These are phyloP conservation scores for Cytospora piceae DNA, from an alignment of 2,329 filamentous ascomycete genomes.

Conservation along the genomic window DNA sequence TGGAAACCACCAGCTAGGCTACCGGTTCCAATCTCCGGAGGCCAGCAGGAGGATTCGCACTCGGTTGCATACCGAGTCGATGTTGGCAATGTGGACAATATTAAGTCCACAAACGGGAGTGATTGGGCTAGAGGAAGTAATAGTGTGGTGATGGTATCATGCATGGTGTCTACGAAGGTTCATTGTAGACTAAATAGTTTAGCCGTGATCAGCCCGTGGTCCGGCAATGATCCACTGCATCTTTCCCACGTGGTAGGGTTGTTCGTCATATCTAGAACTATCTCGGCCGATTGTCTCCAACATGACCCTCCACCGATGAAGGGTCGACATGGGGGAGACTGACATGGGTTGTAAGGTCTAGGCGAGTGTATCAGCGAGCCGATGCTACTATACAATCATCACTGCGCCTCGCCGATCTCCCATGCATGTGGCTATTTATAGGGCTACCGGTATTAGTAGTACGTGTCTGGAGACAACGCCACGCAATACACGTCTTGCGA, in stretches of 20 bases:
- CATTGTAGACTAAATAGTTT: background rate
- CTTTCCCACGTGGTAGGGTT: background rate
- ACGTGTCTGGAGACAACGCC: no score
- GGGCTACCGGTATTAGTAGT: no score
- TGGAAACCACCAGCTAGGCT: background rate
- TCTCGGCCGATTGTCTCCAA: background rate
- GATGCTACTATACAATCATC: no score
- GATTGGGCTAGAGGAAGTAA: background rate
- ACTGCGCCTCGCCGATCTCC: no score
- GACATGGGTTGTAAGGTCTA: background rate
- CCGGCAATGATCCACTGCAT: background rate
- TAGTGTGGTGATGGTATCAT: background rate
- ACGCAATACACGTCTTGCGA: no score
- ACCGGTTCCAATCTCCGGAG: constrained; percentile 21
- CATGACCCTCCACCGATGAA: no score
- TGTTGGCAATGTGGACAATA: background rate
- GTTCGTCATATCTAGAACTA: background rate
- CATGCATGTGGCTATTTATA: no score
- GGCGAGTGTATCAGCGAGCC: no score
- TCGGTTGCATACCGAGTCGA: background rate
- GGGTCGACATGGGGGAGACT: no score
- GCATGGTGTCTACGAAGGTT: background rate
- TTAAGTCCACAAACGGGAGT: background rate
- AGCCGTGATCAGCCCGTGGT: background rate
- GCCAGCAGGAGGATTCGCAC: background rate